Percentiles rank a stretch among this genome's conserved stretches.
Conservation (phyloP, 768 basidiomycete species). For the Austroboletus festivus region DNA sequence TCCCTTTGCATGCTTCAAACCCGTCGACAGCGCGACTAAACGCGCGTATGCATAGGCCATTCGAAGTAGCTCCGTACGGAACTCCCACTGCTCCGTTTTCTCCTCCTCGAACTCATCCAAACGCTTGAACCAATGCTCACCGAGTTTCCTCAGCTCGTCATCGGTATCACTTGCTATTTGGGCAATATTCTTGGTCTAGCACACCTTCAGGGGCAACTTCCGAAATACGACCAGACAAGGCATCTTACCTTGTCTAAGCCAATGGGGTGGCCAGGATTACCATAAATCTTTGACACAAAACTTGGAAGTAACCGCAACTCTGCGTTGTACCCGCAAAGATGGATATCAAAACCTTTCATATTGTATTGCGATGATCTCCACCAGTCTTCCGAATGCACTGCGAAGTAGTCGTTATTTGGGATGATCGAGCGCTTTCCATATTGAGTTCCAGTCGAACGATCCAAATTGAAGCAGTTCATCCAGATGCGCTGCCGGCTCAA, state of each 20-base stretch:
- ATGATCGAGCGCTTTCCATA: conserved; percentile 88
- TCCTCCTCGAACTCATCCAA: conserved; percentile 49
- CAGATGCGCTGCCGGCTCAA: conserved; percentile 88
- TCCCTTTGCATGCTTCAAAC: conserved; percentile 72
- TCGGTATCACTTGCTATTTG: conserved; percentile 62
- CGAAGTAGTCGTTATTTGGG: conserved; percentile 71
- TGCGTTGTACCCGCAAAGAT: conserved; percentile 72
- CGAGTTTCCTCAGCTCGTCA: conserved; percentile 59
- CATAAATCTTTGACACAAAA: conserved; percentile 66
- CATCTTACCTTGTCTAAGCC: conserved; percentile 65
- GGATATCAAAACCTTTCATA: conserved; percentile 74
- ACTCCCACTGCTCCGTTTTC: conserved; percentile 50
- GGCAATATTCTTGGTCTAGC: conserved; percentile 62
- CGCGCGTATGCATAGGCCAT: conserved; percentile 67
- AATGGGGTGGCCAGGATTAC: conserved; percentile 68
- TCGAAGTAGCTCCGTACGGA: conserved; percentile 59
- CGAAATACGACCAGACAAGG: not conserved
- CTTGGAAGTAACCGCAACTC: conserved; percentile 62
- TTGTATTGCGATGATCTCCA: conserved; percentile 68
- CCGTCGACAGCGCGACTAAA: conserved; percentile 67
- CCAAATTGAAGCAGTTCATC: conserved; percentile 88
- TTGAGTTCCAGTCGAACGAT: conserved; percentile 83
- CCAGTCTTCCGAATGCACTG: conserved; percentile 66
- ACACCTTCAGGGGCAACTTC: conserved; percentile 2
- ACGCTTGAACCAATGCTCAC: conserved; percentile 53